A percentile compares a stretch with the other conserved stretches of the same genome.
These are phyloP conservation scores for Tetrahymena malaccensis DNA, from an alignment of 73 alveolate genomes.

Conservation along the genomic window DNA sequence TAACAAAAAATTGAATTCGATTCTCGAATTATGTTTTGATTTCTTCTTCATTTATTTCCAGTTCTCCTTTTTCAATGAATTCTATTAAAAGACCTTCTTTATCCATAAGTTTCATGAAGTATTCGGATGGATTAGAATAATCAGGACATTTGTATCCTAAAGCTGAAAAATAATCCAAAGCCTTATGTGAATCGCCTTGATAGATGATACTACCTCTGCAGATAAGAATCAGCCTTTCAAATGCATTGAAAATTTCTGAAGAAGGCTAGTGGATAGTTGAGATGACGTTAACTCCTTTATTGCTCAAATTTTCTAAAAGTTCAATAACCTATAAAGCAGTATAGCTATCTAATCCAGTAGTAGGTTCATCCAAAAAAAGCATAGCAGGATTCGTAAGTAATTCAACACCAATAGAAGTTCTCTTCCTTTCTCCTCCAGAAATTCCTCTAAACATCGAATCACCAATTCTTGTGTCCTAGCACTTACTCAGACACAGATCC, in stretches of 20 bases:
- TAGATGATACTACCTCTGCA: slow-evolving; percentile 65
- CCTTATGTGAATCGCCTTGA: slow-evolving; percentile 49
- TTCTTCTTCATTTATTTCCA: slow-evolving; percentile 18
- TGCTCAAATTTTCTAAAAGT: slow-evolving; percentile 47
- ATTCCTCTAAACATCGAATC: slow-evolving; percentile 60
- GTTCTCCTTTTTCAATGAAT: slow-evolving; percentile 10
- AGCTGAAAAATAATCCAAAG: slow-evolving; percentile 46
- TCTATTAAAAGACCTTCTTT: slow-evolving; percentile 29
- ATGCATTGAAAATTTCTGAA: slow-evolving; percentile 60
- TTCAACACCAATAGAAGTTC: slow-evolving; percentile 83
- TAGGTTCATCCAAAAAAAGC: slow-evolving; percentile 81
- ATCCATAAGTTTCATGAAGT: slow-evolving; percentile 36
- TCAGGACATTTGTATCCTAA: slow-evolving; percentile 63
- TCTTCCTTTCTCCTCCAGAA: slow-evolving; percentile 86
- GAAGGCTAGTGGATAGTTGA: slow-evolving; percentile 77
- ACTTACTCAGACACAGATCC: slow-evolving; percentile 54
- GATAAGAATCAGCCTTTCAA: slow-evolving; percentile 58
- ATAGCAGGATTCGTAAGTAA: slow-evolving; percentile 68
- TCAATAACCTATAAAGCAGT: slow-evolving; percentile 63
- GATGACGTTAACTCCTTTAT: slow-evolving; percentile 60
- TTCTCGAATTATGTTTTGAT: slow-evolving; percentile 2
- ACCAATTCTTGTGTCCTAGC: slow-evolving; percentile 68
- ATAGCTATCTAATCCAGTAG: slow-evolving; percentile 75
- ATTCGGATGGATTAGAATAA: slow-evolving; percentile 64
- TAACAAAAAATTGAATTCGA: background rate